Evolutionary conservation across 805 yeast genomes (phyloP).

Genomic region (Saccharomycopsis fibuligera): DNA sequence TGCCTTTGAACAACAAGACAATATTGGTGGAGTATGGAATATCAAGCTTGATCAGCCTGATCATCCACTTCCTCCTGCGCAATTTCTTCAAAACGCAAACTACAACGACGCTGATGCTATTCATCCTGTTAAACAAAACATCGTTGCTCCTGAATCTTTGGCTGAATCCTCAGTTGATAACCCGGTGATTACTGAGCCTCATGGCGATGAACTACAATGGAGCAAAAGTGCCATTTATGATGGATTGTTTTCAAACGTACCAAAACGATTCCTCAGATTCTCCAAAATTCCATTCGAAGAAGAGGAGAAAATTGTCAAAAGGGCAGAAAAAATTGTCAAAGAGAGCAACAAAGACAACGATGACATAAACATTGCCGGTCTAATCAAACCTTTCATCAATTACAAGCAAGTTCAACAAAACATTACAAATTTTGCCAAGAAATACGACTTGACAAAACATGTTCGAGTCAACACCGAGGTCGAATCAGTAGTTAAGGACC

Average conservation of each 20-base stretch:
- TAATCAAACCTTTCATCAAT: slow-evolving; percentile 33
- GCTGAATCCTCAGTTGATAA: background rate
- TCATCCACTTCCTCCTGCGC: slow-evolving; percentile 26
- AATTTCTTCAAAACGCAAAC: slow-evolving; percentile 29
- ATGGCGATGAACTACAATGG: slow-evolving; percentile 29
- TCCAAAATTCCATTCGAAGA: slow-evolving; percentile 23
- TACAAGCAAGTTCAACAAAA: slow-evolving; percentile 31
- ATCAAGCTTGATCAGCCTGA: slow-evolving; percentile 24
- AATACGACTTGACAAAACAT: slow-evolving; percentile 27
- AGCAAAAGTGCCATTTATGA: slow-evolving; percentile 32
- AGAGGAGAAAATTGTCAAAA: slow-evolving; percentile 19
- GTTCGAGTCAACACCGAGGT: slow-evolving; percentile 37
- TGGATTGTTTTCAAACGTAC: slow-evolving; percentile 36
- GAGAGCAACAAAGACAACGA: slow-evolving; percentile 22
- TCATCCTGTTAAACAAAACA: slow-evolving; percentile 12
- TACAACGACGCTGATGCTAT: slow-evolving; percentile 32
- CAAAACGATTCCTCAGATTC: slow-evolving; percentile 32
- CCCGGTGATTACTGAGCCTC: slow-evolving; percentile 12
- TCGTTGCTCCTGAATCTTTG: background rate
- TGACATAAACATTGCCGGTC: no score
- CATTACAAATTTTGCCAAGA: slow-evolving; percentile 27
- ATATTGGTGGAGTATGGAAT: slow-evolving; percentile 36
- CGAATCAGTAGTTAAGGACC: slow-evolving; percentile 30
- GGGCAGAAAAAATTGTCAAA: slow-evolving; percentile 14
- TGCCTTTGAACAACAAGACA: slow-evolving; percentile 32